Evolutionary conservation across 352 stramenopile genomes (phyloP), one percentile per base, ranked within the genome.

Genomic region (Phytopythium cucurbitacearum): DNA sequence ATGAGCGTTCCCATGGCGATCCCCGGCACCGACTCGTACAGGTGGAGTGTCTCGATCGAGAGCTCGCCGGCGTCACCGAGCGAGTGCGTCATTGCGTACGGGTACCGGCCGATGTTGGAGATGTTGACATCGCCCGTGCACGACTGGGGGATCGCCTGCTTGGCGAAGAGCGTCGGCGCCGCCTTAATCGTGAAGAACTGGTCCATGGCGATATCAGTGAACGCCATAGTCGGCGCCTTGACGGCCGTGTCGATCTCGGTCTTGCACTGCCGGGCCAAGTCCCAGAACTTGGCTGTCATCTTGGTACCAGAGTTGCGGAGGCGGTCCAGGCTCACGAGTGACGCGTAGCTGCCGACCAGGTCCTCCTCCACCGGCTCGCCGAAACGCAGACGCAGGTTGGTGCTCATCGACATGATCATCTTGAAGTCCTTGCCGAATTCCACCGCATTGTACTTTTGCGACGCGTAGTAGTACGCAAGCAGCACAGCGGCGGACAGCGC

Each of bases 21-120:
- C 42, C 73, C 77, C 33, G 71, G 71, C 35, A 76, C 56, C 13
- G 71, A 71, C 49, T 70, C 76, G 53, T 82, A 85, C 12, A 80
- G 59, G 51, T 80, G 71, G 13, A 82, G 53, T 7, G 56, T 58
- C 28, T 76, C 69, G 28, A 85, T 53, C 5, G 67, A 53, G 8
- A 85, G 41, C 0, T 55, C 58, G 3, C 51, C 64, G 16, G 47
- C 50, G 47, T 58, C 28, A 8, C 49, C 53, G 12, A 71, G 38
- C 6, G 28, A 38, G 39, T 68, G 59, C 3, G 9, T 48, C 16
- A 44, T 56, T 15, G 45, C 21, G 43, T 65, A 50, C 43, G 55
- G 58, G 48, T 73, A 73, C 0, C 57, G 64, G 10, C 62, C 65
- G 16, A 71, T 56, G 43, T 67, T 73, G 13, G 62, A 73, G 51